phyloP scores from a whole-genome alignment of 352 stramenopile genomes.

The Halophytophthora batemanensis region DNA sequence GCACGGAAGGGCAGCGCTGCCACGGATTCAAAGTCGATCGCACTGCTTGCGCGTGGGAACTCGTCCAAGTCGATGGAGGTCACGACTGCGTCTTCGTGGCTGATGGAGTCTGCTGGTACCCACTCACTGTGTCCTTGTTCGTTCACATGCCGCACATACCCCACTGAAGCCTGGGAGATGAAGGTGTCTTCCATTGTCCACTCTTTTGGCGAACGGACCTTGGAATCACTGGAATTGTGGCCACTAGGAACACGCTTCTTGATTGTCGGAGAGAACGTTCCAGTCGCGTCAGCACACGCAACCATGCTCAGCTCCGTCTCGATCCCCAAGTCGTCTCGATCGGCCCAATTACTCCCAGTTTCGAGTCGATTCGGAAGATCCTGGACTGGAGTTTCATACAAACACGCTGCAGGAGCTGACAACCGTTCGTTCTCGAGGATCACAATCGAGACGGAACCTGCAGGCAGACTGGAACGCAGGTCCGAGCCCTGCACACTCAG shows the following conservation, averaged over 20 bases:
- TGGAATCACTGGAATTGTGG: slow-evolving; percentile 5
- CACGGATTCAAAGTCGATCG: slow-evolving; percentile 77
- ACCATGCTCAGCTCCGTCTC: slow-evolving; percentile 77
- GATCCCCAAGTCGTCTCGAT: slow-evolving; percentile 29
- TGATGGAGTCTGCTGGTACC: slow-evolving; percentile 65
- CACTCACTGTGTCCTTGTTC: slow-evolving; percentile 65
- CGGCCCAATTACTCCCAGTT: slow-evolving; percentile 12
- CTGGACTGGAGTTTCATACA: slow-evolving; percentile 9
- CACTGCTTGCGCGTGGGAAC: slow-evolving; percentile 63
- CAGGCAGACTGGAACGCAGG: slow-evolving; percentile 29
- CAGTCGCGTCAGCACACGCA: slow-evolving; percentile 26
- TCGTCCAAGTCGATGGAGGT: slow-evolving; percentile 69
- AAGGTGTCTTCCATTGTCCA: slow-evolving; percentile 24
- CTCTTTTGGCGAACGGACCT: slow-evolving; percentile 10
- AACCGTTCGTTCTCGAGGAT: slow-evolving; percentile 15
- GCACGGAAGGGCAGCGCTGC: slow-evolving; percentile 64
- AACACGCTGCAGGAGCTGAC: slow-evolving; percentile 20
- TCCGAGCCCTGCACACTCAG: slow-evolving; percentile 55
- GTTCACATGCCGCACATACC: slow-evolving; percentile 75
- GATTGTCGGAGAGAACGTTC: slow-evolving; percentile 51
- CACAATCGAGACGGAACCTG: slow-evolving; percentile 31
- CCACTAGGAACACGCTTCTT: slow-evolving; percentile 38
- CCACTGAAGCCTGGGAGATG: slow-evolving; percentile 66
- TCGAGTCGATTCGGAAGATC: slow-evolving; percentile 8
- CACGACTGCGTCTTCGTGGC: slow-evolving; percentile 39